phyloP scores from a whole-genome alignment of 495 filamentous ascomycete genomes.

The Penicillium silybi region DNA sequence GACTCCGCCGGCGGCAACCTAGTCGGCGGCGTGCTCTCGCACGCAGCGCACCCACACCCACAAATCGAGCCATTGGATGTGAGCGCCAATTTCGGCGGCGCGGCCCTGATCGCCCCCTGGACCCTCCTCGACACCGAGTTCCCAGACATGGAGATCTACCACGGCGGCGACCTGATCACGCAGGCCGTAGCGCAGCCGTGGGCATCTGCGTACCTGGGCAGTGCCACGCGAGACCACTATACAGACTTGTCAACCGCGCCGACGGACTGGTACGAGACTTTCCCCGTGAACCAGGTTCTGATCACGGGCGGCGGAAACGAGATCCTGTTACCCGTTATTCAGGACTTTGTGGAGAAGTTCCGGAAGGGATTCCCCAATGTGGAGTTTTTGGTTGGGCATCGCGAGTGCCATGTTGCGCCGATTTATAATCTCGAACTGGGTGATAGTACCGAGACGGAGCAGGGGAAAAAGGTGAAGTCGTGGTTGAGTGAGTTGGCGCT shows the following conservation, averaged over 20 bases:
- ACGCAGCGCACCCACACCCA: constrained; percentile 59
- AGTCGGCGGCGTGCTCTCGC: constrained; percentile 52
- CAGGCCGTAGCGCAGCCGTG: constrained; percentile 39
- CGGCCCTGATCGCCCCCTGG: constrained; percentile 58
- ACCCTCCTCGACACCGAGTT: constrained; percentile 42
- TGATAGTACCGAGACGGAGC: constrained; percentile 34
- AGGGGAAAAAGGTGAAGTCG: constrained; percentile 33
- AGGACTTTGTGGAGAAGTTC: constrained; percentile 43
- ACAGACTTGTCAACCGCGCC: constrained; percentile 50
- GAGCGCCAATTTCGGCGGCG: constrained; percentile 35
- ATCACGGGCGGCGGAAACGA: constrained; percentile 57
- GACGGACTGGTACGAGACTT: constrained; percentile 48
- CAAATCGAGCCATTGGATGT: constrained; percentile 32
- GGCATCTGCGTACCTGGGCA: constrained; percentile 47
- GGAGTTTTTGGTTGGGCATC: constrained; percentile 35
- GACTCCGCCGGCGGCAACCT: constrained; percentile 68
- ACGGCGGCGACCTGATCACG: constrained; percentile 50
- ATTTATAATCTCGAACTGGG: constrained; percentile 40
- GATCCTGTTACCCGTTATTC: constrained; percentile 56
- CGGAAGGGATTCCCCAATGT: constrained; percentile 29
- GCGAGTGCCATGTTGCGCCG: constrained; percentile 44
- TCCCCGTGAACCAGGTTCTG: constrained; percentile 46
- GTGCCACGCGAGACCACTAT: constrained; percentile 47
- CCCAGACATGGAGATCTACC: constrained; percentile 40
- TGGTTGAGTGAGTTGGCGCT: constrained; percentile 27